Percentiles rank a stretch among this genome's conserved stretches.
Evolutionary conservation across 176 grass and related monocot species (phyloP).

Genomic region (Avena eriantha): DNA sequence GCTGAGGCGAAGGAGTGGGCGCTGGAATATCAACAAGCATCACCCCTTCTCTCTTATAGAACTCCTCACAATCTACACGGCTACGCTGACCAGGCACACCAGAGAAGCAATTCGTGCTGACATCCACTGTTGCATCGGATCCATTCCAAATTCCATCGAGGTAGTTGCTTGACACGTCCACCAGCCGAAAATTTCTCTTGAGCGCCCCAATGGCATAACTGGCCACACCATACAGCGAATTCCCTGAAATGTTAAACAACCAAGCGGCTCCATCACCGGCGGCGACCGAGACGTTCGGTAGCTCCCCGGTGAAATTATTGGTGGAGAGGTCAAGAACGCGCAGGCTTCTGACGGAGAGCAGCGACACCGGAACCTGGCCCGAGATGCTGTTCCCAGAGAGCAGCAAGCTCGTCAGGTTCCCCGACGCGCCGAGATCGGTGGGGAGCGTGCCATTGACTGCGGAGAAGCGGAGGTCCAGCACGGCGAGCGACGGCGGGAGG

Average conservation of each 20-base stretch:
- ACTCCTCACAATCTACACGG: conserved; percentile 55
- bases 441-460: conserved; percentile 64
- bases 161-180: conserved; percentile 88
- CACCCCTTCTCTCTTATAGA: conserved; percentile 56
- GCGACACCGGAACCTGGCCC: conserved; percentile 50
- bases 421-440: conserved; percentile 50
- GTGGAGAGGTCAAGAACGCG: conserved; percentile 68
- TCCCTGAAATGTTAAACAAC: conserved; percentile 71
- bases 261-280: neutral
- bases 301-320: conserved; percentile 68
- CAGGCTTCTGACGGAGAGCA: conserved; percentile 46
- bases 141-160: conserved; percentile 47
- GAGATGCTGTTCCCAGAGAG: conserved; percentile 61
- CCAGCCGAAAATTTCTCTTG: conserved; percentile 48
- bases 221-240: conserved; percentile 63
- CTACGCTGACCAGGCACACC: conserved; percentile 58
- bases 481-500: conserved; percentile 50
- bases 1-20: neutral
- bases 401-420: conserved; percentile 50
- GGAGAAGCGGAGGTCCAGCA: conserved; percentile 64
- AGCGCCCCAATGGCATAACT: conserved; percentile 33
- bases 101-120: conserved; percentile 68
- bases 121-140: conserved; percentile 41
- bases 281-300: conserved; percentile 30
- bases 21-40: conserved; percentile 35